Conservation (phyloP, 768 basidiomycete genomes). For the Tricholoma hemisulphureum region DNA sequence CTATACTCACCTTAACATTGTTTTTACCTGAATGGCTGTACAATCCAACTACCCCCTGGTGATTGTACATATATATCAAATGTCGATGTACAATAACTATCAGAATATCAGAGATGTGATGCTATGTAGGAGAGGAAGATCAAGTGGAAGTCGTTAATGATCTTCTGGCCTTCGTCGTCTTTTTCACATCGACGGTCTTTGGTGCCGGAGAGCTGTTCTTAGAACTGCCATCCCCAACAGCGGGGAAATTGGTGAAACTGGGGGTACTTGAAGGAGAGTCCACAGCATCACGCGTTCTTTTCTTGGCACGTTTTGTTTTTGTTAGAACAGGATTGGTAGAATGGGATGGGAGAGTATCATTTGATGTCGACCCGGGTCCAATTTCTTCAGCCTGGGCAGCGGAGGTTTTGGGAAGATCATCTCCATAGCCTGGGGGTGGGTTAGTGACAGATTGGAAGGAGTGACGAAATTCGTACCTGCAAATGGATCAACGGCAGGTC, state of each 20-base stretch:
- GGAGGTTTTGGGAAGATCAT: constrained; percentile 16
- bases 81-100: not conserved
- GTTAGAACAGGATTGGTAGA: not conserved
- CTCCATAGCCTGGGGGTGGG: constrained; percentile 34
- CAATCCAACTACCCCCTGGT: not conserved
- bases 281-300: constrained; percentile 6
- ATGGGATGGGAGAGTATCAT: not conserved
- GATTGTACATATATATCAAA: not conserved
- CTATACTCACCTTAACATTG: not conserved
- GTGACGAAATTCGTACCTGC: constrained; percentile 42
- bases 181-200: constrained; percentile 14
- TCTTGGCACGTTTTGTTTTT: constrained; percentile 15
- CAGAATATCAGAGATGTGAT: not conserved
- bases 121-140: not conserved
- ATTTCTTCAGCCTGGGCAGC: not conserved
- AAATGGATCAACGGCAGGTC: constrained; percentile 62
- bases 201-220: constrained; percentile 3
- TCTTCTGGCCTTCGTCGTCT: constrained; percentile 33
- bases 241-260: not conserved
- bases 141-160: constrained; percentile 5
- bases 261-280: constrained; percentile 9
- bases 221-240: not conserved
- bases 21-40: constrained; percentile 6
- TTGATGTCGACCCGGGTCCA: not conserved
- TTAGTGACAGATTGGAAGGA: not conserved